phyloP scores from a whole-genome alignment of 2,329 filamentous ascomycete genomes.

The Fusarium sterilihyphosum region DNA sequence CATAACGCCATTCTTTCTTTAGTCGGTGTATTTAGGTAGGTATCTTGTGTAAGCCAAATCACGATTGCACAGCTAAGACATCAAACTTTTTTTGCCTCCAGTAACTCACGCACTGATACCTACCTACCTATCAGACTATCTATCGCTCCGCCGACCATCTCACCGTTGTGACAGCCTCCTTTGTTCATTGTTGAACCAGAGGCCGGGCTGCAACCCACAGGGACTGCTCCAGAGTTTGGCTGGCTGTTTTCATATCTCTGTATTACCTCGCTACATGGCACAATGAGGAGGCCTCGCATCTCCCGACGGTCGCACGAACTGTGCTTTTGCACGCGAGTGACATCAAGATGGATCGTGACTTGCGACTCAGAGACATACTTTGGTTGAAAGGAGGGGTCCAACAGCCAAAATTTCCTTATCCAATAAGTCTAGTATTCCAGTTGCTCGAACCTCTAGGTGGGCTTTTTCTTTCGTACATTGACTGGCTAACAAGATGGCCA shows the following conservation, averaged over 20 bases:
- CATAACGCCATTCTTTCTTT: conserved; percentile 11
- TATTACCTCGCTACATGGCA: conserved; percentile 34
- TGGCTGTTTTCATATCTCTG: conserved; percentile 14
- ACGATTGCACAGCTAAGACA: background rate
- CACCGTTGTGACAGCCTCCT: conserved; percentile 32
- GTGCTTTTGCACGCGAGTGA: conserved; percentile 13
- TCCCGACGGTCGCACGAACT: conserved; percentile 28
- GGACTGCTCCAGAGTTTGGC: conserved; percentile 22
- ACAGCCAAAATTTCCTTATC: background rate
- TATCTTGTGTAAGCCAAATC: conserved; percentile 17
- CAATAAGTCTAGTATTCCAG: background rate
- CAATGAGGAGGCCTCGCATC: conserved; percentile 29
- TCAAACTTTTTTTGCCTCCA: background rate
- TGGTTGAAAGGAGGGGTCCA: background rate
- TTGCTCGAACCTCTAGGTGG: background rate
- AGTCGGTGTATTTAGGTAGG: conserved; percentile 2
- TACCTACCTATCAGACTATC: background rate
- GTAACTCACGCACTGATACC: background rate
- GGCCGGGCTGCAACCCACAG: conserved; percentile 31
- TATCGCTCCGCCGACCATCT: conserved; percentile 6
- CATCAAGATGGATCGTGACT: conserved; percentile 14
- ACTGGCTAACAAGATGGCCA: background rate
- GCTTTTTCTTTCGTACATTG: background rate
- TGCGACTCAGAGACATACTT: background rate
- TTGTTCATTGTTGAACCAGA: conserved; percentile 28